Conservation (phyloP, 768 basidiomycete genomes). For the Suillus occidentalis region DNA sequence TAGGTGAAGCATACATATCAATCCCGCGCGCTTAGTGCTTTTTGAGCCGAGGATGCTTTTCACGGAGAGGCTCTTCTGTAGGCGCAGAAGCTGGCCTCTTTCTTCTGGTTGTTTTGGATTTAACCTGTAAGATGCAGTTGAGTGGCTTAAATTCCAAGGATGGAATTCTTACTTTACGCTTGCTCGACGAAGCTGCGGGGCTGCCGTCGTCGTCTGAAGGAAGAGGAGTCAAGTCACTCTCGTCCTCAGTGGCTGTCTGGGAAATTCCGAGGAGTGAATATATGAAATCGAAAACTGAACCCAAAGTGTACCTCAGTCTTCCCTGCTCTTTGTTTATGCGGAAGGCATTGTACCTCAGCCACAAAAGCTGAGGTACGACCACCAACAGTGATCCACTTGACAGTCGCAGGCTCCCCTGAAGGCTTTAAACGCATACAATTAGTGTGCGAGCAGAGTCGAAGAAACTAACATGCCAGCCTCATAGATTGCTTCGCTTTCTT, state of each 20-base stretch:
- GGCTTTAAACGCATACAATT: conserved; percentile 43
- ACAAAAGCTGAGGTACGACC: conserved; percentile 78
- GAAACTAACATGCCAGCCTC: conserved; percentile 41
- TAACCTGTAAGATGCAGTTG: background rate
- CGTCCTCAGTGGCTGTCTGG: background rate
- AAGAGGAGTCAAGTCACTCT: conserved; percentile 4
- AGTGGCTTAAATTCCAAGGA: background rate
- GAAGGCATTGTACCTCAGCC: conserved; percentile 53
- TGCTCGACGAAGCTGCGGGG: background rate
- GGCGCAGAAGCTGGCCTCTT: background rate
- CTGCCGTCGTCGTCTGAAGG: background rate
- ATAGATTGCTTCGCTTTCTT: conserved; percentile 50
- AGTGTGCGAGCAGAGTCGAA: background rate
- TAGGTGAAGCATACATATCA: background rate
- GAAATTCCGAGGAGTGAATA: background rate
- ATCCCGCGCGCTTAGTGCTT: background rate
- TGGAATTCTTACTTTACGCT: conserved; percentile 5
- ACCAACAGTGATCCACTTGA: conserved; percentile 74
- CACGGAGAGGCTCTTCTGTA: background rate
- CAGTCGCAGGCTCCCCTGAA: conserved; percentile 66
- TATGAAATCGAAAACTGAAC: background rate
- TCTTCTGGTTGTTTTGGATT: background rate
- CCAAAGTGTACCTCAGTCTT: conserved; percentile 4
- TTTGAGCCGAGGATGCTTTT: background rate
- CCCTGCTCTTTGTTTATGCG: conserved; percentile 10